Base-by-base conservation (phyloP, 768 basidiomycete genomes). In the Mycena filopes region DNA sequence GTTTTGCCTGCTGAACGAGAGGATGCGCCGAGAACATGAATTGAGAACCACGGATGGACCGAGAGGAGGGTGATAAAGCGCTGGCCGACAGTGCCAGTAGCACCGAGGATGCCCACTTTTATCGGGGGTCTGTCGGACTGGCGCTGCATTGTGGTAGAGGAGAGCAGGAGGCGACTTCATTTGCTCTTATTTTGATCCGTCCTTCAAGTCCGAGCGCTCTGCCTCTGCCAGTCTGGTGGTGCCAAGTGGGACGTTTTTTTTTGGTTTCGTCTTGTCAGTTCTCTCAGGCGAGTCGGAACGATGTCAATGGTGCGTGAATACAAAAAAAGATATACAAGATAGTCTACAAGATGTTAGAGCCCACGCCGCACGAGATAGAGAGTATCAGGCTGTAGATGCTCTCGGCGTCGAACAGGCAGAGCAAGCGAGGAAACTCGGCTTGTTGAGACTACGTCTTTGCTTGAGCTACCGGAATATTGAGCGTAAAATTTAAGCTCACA, bases 51-150 rank as follows among this genome's bases (percentile, higher is more conserved):
- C 0, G 97, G 96, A 75, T 99, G 98, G 9, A 81, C 75, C 5
- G 94, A 83, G 50, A 99, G 90, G 50, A 98, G 88, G 53, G 88
- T 84, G 77, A 99, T 92, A 78, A 99, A 99, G 42, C 96, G 87
- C 78, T 99, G 97, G 25, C 97, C 96, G 51, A 98, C 97, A 49
- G 95, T 98, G 61, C 97, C 95, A 0, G 94, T 96, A 1, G 95
- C 94, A 33, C 94, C 94, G 11, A 96, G 83, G 49, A 96, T 81
- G 64, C 93, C 94, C 63, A 96, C 92, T 61, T 76, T 69, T 40
- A 65, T 41, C 9, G 61, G 65, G 2, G 59, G 42, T 62, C 55
- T 50, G 42, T 66, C 65, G 13, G 57, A 46, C 38, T 65, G 63
- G 33, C 50, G 50, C 31, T 63, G 64, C 64, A 65, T 65, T 29